These are phyloP conservation scores for Aspergillus egyptiacus DNA, from an alignment of 495 filamentous ascomycete species.

Conservation along the genomic window DNA sequence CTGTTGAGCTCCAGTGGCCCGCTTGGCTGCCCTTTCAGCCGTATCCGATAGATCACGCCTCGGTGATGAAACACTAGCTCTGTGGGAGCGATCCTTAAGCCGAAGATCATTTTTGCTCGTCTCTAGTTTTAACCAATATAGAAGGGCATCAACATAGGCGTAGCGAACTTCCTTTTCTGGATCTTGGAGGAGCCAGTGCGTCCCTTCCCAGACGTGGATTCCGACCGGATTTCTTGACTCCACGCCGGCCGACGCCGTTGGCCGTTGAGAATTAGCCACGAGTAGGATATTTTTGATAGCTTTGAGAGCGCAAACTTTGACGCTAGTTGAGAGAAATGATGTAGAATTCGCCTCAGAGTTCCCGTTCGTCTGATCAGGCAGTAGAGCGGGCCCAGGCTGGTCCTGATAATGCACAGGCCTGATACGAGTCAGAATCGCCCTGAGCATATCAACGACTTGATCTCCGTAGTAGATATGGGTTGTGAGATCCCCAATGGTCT, in stretches of 20 bases:
- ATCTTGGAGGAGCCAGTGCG: conserved; percentile 81
- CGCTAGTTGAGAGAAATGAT: conserved; percentile 63
- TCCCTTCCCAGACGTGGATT: conserved; percentile 82
- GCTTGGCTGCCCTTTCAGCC: conserved; percentile 44
- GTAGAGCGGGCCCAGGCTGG: conserved; percentile 30
- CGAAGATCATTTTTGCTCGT: conserved; percentile 61
- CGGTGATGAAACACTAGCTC: conserved; percentile 25
- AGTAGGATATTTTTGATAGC: conserved; percentile 73
- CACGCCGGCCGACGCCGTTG: conserved; percentile 52
- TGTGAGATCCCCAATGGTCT: conserved; percentile 77
- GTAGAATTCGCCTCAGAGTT: conserved; percentile 32
- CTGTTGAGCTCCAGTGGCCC: conserved; percentile 45
- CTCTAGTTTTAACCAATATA: conserved; percentile 77
- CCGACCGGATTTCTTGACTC: conserved; percentile 67
- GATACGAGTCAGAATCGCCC: conserved; percentile 66
- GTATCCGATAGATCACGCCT: conserved; percentile 26
- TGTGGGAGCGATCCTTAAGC: conserved; percentile 52
- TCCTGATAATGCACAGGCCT: conserved; percentile 52
- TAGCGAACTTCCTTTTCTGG: conserved; percentile 66
- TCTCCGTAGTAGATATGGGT: conserved; percentile 93
- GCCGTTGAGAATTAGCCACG: conserved; percentile 64
- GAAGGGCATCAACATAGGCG: conserved; percentile 75
- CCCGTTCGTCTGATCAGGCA: conserved; percentile 34
- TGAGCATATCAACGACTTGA: conserved; percentile 87
- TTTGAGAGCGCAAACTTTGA: conserved; percentile 69